Evolutionary conservation across 768 basidiomycete species (phyloP).

Genomic region (Sporobolomyces phaffii): DNA sequence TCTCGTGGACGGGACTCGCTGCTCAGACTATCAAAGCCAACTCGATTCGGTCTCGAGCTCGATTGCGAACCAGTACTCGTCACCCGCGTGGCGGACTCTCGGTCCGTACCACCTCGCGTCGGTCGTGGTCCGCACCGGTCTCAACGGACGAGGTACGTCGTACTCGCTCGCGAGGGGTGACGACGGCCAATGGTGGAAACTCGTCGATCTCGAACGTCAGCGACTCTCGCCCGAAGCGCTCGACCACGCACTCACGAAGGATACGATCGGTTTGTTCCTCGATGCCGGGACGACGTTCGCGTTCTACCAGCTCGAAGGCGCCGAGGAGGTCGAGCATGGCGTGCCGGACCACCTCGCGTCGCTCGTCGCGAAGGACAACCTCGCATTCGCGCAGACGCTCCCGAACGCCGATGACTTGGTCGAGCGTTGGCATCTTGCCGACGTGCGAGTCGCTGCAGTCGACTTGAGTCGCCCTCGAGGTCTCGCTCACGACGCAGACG

Average conservation of each 20-base stretch:
- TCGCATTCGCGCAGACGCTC: not conserved
- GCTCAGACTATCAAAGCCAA: too few relatives aligned
- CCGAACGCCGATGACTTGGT: too few relatives aligned
- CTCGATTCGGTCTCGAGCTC: not conserved
- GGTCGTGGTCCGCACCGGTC: constrained; percentile 21
- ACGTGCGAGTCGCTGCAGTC: too few relatives aligned
- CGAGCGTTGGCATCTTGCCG: too few relatives aligned
- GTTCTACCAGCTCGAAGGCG: constrained; percentile 21
- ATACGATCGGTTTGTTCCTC: constrained; percentile 26
- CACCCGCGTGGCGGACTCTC: not conserved
- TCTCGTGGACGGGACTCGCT: too few relatives aligned
- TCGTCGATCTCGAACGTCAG: constrained; percentile 15
- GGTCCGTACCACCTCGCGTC: constrained; percentile 19
- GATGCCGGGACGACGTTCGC: constrained; percentile 25
- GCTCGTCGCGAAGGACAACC: constrained; percentile 1
- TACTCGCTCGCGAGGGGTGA: constrained; percentile 10
- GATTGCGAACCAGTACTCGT: constrained; percentile 1
- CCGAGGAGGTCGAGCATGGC: not conserved
- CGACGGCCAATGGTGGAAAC: constrained; percentile 22
- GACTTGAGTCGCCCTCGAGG: too few relatives aligned
- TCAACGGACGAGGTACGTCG: constrained; percentile 21
- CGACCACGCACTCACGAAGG: too few relatives aligned
- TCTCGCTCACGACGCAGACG: too few relatives aligned
- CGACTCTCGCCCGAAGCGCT: too few relatives aligned
- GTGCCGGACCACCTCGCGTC: constrained; percentile 2